Conservation (phyloP, 441 rosid species). For the Bocquillonia castaneifolia region DNA sequence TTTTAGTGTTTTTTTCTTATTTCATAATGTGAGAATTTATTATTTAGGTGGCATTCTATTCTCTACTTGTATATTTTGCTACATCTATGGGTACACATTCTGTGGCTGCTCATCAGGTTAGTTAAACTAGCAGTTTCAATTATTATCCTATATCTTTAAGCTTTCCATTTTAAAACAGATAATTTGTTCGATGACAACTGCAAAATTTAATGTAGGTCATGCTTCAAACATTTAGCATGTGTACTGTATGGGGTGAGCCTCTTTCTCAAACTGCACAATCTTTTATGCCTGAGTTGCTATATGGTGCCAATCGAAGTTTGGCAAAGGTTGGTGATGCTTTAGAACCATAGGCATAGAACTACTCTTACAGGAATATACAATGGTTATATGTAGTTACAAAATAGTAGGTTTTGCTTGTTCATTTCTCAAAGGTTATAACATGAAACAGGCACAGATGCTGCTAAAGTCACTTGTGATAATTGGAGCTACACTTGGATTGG, state of each 20-base stretch:
- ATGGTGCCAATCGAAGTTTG: constrained; percentile 57
- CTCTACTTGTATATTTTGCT: constrained; percentile 74
- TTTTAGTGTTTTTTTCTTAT: constrained; percentile 13
- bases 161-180: constrained; percentile 5
- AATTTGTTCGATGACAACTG: background rate
- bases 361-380: background rate
- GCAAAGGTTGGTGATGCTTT: constrained; percentile 42
- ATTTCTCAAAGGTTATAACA: constrained; percentile 19
- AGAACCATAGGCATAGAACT: background rate
- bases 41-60: constrained; percentile 69
- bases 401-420: background rate
- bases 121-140: constrained; percentile 3
- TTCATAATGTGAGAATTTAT: constrained; percentile 19
- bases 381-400: constrained; percentile 10
- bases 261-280: constrained; percentile 94
- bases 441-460: constrained; percentile 64
- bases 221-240: constrained; percentile 69
- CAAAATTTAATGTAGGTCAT: constrained; percentile 47
- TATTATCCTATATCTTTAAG: constrained; percentile 9
- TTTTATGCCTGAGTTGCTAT: constrained; percentile 87
- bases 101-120: constrained; percentile 93
- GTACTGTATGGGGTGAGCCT: constrained; percentile 80
- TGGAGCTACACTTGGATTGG: constrained; percentile 64
- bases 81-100: constrained; percentile 78
- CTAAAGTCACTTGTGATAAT: constrained; percentile 77